Conservation (phyloP, 2,329 filamentous ascomycete genomes). For the Ophiostoma himal-ulmi region DNA sequence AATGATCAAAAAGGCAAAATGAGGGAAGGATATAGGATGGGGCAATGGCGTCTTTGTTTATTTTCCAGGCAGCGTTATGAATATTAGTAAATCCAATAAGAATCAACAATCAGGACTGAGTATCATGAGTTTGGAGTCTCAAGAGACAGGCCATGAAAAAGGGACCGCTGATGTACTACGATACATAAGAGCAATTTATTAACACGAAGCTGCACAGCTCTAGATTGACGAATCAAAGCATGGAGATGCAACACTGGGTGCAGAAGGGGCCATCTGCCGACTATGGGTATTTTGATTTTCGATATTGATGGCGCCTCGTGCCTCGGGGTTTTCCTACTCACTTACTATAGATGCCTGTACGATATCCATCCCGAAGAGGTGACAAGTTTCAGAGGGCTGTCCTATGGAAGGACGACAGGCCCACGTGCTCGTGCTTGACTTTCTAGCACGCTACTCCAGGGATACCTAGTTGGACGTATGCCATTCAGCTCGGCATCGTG, state of each 20-base stretch:
- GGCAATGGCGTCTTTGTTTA: not conserved
- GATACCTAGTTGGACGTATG: not conserved
- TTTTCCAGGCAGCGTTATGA: not conserved
- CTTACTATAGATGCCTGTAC: not conserved
- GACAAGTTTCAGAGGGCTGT: not conserved
- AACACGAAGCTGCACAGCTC: not conserved
- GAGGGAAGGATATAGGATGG: not conserved
- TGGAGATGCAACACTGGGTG: slow-evolving; percentile 14
- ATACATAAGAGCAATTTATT: not conserved
- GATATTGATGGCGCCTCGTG: slow-evolving; percentile 1
- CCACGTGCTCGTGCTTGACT: slow-evolving; percentile 19
- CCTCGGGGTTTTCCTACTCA: not conserved
- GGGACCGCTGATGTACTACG: not conserved
- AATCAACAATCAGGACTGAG: not conserved
- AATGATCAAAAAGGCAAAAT: not conserved
- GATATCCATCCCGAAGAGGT: not conserved
- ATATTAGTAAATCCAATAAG: not conserved
- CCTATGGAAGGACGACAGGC: not conserved
- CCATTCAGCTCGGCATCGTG: not conserved
- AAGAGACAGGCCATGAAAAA: not conserved
- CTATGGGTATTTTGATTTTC: not conserved
- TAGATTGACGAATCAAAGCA: slow-evolving; percentile 18
- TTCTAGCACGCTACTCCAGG: not conserved
- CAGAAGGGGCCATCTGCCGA: not conserved
- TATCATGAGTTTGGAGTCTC: too few relatives aligned